Percentiles rank a stretch among this genome's conserved stretches.
These are phyloP conservation scores for Hymenoscyphus occultus DNA, from an alignment of 2,329 filamentous ascomycete genomes.

Conservation along the genomic window DNA sequence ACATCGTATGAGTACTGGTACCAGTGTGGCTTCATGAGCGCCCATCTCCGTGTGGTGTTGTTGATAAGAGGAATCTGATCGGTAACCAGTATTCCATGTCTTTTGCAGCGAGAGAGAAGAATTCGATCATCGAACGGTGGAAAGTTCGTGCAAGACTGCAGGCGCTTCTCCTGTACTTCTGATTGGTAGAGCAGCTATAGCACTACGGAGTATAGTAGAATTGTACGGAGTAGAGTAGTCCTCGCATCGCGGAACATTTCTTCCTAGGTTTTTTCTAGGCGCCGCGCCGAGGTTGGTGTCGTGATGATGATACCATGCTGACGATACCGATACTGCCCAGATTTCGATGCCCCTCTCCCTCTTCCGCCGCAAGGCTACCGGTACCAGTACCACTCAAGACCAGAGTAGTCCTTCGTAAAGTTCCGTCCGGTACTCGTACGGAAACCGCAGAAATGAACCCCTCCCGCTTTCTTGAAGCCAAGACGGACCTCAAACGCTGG, in stretches of 20 bases:
- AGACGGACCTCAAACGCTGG: background rate
- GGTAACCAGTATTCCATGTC: background rate
- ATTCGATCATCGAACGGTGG: background rate
- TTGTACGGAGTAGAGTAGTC: too few relatives aligned
- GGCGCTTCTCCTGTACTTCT: background rate
- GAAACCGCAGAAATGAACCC: background rate
- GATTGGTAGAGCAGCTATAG: background rate
- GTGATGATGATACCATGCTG: background rate
- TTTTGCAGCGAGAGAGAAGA: background rate
- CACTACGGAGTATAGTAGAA: too few relatives aligned
- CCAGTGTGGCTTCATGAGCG: background rate
- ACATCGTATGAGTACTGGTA: background rate
- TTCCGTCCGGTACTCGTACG: background rate
- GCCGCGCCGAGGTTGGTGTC: background rate
- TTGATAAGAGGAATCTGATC: too few relatives aligned
- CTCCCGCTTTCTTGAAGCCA: background rate
- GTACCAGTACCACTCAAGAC: too few relatives aligned
- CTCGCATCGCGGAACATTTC: background rate
- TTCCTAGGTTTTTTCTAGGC: background rate
- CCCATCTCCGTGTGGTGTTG: background rate
- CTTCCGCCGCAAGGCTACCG: background rate
- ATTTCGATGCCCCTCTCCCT: background rate
- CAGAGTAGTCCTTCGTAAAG: too few relatives aligned
- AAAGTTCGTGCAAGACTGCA: background rate
- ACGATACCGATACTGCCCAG: slow-evolving; percentile 2